Base-by-base conservation (phyloP, 768 basidiomycete species). In the Russula vinacea region DNA sequence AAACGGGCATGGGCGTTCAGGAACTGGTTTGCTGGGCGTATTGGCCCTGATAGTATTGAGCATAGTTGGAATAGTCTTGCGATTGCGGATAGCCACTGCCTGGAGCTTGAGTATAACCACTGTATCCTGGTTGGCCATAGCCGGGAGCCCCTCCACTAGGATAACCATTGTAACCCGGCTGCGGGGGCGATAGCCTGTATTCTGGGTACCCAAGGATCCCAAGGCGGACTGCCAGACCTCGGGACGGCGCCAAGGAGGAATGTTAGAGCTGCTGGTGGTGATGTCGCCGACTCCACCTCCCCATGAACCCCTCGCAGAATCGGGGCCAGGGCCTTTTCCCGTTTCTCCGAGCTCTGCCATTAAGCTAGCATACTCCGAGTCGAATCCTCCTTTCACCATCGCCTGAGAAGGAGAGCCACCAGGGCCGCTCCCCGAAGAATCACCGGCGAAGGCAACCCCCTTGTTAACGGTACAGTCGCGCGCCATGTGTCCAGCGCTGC, bases 401-500 rank as follows among this genome's bases (percentile, higher is more conserved):
- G 78, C 76, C 62, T 84, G 80, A 22, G 81, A 78, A 56, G 79
- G 73, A 49, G 66, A 33, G 14, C 68, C 70, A 52, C 70, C 78
- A 22, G 87, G 87, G 71, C 90, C 91, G 64, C 92, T 90, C 75
- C 60, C 67, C 32, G 44, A 26, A n/a, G 53, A 14, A 29, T 67
- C 68, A 24, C 44, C 62, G 33, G 16, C 19, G 33, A 40, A 66
- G 44, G 26, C 13, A 53, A 2, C 7, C 3, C 94, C 92, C 73
- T 87, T 93, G 77, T 93, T 91, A 73, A 92, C 89, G 53, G 92
- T 91, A 75, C 96, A 98, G 78, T 98, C 96, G 70, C 95, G 88
- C 56, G 95, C 96, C 96, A 99, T 98, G 78, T 98, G 96, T 42
- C 97, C 96, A 45, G 94, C 94, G 72, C 93, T 95, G 66, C 96